Evolutionary conservation across 2,329 filamentous ascomycete genomes (phyloP), one percentile per base, ranked within the genome.

Genomic region (Podosphaera xanthii): DNA sequence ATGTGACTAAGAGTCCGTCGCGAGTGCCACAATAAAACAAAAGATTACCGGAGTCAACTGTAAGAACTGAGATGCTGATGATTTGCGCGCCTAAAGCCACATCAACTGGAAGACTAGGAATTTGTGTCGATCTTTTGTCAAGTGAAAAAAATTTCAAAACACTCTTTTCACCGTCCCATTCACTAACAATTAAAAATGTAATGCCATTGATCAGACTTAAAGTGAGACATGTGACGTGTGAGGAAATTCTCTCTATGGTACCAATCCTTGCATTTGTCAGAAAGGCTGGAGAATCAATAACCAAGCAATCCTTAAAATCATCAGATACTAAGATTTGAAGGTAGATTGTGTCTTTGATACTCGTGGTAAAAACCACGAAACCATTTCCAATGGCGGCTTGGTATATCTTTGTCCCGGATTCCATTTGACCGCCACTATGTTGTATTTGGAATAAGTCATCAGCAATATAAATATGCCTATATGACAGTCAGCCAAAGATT

Each of bases 11-110:
- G n/a, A 64, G 59, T 3, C 68, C 67, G 58, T 66, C 67, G 12
- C 64, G 62, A 38, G 67, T 68, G 22, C 68, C 68, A 54, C 67
- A 68, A 5, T 68, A 56, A 9, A 68, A 33, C 8, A 62, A 57
- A 12, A 68, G 48, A 22, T 59, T 56, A 7, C 60, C 59, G 35
- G 58, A 22, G 6, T 50, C 36, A 2, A 49, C 31, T 6, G 56
- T 44, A 8, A 59, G 48, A 12, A 65, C 49, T n/a, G 61, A 62
- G 22, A 68, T 63, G 58, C 67, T 69, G 38, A 62, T 61, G 14
- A 68, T 60, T 34, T 59, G 31, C 30, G 59, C 38, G 2, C 42
- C 33, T 2, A 40, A 55, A 9, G 58, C 30, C 4, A 38, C 55
- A 42, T 58, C 49, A 6, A 54, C 30, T 9, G 63, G 57, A 31